Conservation (phyloP, 495 filamentous ascomycete species). For the Xylaria castorea region DNA sequence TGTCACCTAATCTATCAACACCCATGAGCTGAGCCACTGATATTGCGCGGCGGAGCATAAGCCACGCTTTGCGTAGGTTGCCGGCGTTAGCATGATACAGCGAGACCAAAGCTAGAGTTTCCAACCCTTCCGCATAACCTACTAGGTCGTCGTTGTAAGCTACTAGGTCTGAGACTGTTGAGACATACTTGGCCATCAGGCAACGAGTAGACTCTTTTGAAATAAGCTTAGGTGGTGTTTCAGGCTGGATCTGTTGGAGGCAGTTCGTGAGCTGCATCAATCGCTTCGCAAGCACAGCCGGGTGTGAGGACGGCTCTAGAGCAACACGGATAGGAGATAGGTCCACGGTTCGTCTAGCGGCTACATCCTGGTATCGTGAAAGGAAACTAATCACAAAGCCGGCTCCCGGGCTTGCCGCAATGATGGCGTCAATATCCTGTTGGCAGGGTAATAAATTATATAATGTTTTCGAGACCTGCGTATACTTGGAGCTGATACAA, state of each 20-base stretch:
- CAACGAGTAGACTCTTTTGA: conserved; percentile 40
- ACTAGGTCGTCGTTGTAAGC: conserved; percentile 59
- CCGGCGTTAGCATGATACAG: conserved; percentile 53
- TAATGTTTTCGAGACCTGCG: conserved; percentile 41
- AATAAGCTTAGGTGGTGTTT: conserved; percentile 36
- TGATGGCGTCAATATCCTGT: conserved; percentile 46
- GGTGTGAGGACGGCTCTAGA: conserved; percentile 49
- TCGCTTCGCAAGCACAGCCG: conserved; percentile 51
- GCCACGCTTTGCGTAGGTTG: conserved; percentile 55
- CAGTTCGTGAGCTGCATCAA: conserved; percentile 57
- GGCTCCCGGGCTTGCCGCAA: conserved; percentile 35
- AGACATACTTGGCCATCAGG: conserved; percentile 45
- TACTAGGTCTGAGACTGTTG: conserved; percentile 48
- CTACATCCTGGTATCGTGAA: conserved; percentile 32
- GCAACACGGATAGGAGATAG: conserved; percentile 37
- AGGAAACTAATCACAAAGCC: conserved; percentile 44
- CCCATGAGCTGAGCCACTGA: conserved; percentile 55
- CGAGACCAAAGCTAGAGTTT: conserved; percentile 47
- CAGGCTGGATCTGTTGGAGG: conserved; percentile 52
- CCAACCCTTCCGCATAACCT: conserved; percentile 52
- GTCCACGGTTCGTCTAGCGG: conserved; percentile 35
- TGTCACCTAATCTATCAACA: conserved; percentile 40
- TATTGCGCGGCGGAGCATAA: conserved; percentile 49
- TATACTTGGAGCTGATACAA: conserved; percentile 31
- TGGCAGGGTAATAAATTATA: conserved; percentile 50